Evolutionary conservation across 2,329 filamentous ascomycete genomes (phyloP), one percentile per base, ranked within the genome.

Genomic region (Ophiostoma ips): DNA sequence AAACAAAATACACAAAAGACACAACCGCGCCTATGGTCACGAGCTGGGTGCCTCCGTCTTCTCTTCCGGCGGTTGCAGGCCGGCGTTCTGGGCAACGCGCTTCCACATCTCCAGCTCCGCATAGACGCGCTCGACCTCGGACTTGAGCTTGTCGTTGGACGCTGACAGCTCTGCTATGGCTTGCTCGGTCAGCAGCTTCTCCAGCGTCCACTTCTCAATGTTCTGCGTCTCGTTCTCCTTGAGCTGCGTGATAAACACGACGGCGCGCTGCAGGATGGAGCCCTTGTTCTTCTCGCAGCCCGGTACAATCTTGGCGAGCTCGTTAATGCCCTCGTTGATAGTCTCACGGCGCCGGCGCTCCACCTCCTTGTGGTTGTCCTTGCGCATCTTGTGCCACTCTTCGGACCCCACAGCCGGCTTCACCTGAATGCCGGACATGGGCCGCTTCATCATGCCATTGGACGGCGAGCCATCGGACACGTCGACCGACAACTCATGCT

Each of bases 251-350:
- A 98, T 96, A 69, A 95, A 96, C 56, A 87, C 82, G 10, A 95
- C 90, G 0, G 92, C 88, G 33, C 90, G 86, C 63, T 94, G 86
- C 35, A 98, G 72, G 56, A 98, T 96, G 2, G 88, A 94, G 1
- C 92, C 92, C 68, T 98, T 98, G 72, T 98, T 96, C 74, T 96
- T 98, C 68, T 98, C 92, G 61, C 90, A 95, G 13, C 88, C 88
- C 0, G 92, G 92, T 0, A 98, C 92, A 57, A 98, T 94, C 70
- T 95, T 96, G 58, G 90, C 87, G 30, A 98, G 78, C 66, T 96
- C 92, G 62, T 95, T 96, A 59, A 98, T 98, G 46, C 92, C 92
- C 67, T 98, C 92, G 58, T 98, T 98, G 64, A 98, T 98, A 0
- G 92, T 95, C 68, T 98, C 92, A 55, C 92, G 86, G 41, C 92